Conservation (phyloP, 441 rosid genomes). For the Arabidopsis hybrid region DNA sequence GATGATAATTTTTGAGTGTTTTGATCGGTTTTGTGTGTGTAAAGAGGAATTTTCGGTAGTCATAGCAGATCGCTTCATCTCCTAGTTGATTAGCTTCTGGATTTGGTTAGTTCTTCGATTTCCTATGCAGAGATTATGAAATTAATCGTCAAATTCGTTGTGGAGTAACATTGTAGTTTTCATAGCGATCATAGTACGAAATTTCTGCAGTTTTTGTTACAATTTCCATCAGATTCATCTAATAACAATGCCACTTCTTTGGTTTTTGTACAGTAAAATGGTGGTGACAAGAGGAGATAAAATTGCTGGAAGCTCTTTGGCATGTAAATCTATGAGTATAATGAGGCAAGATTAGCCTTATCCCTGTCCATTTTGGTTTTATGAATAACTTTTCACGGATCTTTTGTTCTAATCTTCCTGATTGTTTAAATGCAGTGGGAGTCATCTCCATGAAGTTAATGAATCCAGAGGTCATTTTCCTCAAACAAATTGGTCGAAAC, state of each 20-base stretch:
- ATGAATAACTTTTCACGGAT: not conserved
- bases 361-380: constrained; percentile 10
- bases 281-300: constrained; percentile 8
- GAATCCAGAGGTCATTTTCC: constrained; percentile 48
- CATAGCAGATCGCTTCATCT: not conserved
- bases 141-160: constrained; percentile 1
- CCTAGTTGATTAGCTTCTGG: constrained; percentile 10
- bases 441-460: constrained; percentile 50
- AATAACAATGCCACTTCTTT: constrained; percentile 7
- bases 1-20: constrained; percentile 26
- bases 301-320: constrained; percentile 13
- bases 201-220: constrained; percentile 13
- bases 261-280: not conserved
- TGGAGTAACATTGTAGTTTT: not conserved
- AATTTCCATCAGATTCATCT: constrained; percentile 9
- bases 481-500: constrained; percentile 70
- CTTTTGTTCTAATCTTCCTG: constrained; percentile 8
- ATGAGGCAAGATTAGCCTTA: constrained; percentile 47
- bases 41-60: not conserved
- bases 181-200: not conserved
- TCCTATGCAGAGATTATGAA: not conserved
- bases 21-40: not conserved
- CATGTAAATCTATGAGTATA: constrained; percentile 46
- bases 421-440: constrained; percentile 48
- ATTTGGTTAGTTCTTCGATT: constrained; percentile 18